These are phyloP conservation scores for Cyclotella kingstonii DNA, from an alignment of 108 stramenopile genomes.

Conservation along the genomic window DNA sequence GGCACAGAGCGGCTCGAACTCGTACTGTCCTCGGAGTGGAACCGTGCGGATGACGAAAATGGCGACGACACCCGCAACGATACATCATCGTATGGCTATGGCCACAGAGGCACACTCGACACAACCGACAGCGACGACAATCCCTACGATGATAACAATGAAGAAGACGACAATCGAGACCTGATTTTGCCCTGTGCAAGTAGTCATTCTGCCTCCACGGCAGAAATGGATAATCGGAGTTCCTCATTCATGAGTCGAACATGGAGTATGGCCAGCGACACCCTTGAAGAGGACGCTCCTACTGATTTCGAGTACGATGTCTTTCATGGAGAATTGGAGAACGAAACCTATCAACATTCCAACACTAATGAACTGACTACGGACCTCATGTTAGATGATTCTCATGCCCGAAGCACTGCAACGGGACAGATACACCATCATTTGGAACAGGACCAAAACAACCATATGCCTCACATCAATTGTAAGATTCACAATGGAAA, in stretches of 20 bases:
- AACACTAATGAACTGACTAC: background rate
- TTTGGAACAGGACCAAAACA: no score
- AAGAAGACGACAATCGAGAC: background rate
- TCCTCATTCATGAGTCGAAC: background rate
- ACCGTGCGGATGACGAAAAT: no score
- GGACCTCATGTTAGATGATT: background rate
- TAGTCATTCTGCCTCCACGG: constrained; percentile 11
- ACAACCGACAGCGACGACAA: background rate
- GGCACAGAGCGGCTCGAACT: constrained; percentile 15
- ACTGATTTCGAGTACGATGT: background rate
- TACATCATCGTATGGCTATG: background rate
- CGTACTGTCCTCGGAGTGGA: constrained; percentile 3
- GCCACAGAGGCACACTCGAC: background rate
- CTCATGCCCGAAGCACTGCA: no score
- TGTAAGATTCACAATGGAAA: no score
- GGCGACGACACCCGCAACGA: no score
- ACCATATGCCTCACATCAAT: no score
- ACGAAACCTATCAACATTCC: background rate
- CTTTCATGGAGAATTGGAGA: background rate
- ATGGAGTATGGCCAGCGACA: constrained; percentile 1
- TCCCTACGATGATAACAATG: background rate
- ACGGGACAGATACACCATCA: no score
- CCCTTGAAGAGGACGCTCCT: background rate
- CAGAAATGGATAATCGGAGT: constrained; percentile 11
- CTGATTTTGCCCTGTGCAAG: background rate